These are phyloP conservation scores for Aspergillus pseudotamarii DNA, from an alignment of 2,329 filamentous ascomycete species.

Conservation along the genomic window DNA sequence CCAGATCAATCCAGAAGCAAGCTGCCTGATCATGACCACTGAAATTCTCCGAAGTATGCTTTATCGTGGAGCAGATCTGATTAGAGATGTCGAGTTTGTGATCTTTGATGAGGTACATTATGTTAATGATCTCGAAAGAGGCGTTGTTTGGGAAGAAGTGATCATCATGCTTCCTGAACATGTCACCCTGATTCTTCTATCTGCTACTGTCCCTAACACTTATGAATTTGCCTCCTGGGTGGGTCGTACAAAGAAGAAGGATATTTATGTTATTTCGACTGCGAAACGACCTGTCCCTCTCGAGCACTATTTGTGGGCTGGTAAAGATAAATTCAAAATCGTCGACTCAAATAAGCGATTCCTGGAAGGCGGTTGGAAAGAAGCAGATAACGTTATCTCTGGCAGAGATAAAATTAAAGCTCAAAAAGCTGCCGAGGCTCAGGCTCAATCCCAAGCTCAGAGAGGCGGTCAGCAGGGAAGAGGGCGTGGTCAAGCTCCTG, in stretches of 20 bases:
- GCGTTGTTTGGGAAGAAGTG: constrained; percentile 98
- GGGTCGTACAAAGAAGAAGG: constrained; percentile 94
- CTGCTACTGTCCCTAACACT: constrained; percentile 95
- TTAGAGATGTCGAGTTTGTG: constrained; percentile 96
- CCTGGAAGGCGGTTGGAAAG: constrained; percentile 90
- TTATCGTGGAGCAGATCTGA: constrained; percentile 91
- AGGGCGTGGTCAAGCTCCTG: constrained; percentile 57
- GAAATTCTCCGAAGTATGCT: constrained; percentile 98
- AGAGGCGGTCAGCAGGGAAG: constrained; percentile 58
- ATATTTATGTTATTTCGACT: constrained; percentile 98
- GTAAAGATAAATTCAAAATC: constrained; percentile 90
- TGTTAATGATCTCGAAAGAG: constrained; percentile 92
- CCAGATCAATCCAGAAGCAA: constrained; percentile 95
- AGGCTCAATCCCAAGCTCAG: constrained; percentile 55
- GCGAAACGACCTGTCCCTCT: constrained; percentile 91
- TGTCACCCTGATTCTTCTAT: constrained; percentile 91
- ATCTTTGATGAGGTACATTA: constrained; percentile 99
- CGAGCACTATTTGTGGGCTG: constrained; percentile 95
- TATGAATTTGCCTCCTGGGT: constrained; percentile 99
- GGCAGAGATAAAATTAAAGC: constrained; percentile 77
- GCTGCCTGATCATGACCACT: constrained; percentile 98
- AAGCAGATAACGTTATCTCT: constrained; percentile 79
- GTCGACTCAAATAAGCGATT: constrained; percentile 92
- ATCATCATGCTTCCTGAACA: constrained; percentile 99
- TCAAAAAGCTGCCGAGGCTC: constrained; percentile 54